Percentiles rank a stretch among this genome's conserved stretches.
Conservation (phyloP, 306 rosid genomes). For the Rosa persica region DNA sequence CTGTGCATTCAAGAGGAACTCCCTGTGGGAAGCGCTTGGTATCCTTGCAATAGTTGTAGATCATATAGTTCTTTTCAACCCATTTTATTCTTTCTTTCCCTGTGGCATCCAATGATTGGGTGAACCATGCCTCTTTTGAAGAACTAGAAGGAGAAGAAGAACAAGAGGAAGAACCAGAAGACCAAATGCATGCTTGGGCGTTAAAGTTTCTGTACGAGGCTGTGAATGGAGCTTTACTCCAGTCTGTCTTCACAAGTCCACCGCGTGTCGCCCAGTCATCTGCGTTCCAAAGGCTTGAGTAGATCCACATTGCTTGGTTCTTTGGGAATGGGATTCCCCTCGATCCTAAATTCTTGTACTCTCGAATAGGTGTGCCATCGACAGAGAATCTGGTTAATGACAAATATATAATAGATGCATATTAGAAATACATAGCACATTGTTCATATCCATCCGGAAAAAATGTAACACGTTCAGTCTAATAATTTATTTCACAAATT, state of each 20-base stretch:
- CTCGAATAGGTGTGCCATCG: conserved; percentile 65
- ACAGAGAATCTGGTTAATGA: conserved; percentile 39
- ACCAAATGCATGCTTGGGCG: conserved; percentile 24
- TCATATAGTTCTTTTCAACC: conserved; percentile 24
- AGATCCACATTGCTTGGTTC: conserved; percentile 56
- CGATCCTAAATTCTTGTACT: conserved; percentile 62
- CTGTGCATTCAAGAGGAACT: conserved; percentile 10
- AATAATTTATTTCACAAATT: too few species aligned
- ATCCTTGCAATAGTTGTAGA: conserved; percentile 20
- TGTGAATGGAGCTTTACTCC: conserved; percentile 67
- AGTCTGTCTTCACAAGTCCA: conserved; percentile 59
- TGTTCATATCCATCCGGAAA: too few species aligned
- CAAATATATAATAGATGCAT: not conserved
- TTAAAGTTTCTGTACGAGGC: conserved; percentile 40
- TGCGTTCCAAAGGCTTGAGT: conserved; percentile 59
- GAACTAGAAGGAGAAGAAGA: not conserved
- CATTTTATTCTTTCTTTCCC: conserved; percentile 9
- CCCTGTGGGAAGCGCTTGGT: conserved; percentile 24
- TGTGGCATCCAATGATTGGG: not conserved
- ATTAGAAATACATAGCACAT: not conserved
- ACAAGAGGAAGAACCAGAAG: conserved; percentile 19
- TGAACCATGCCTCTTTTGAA: not conserved
- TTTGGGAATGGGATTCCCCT: conserved; percentile 50
- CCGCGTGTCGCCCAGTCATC: conserved; percentile 73
- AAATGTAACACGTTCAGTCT: too few species aligned